Base-by-base conservation (phyloP, 257 asterid species). In the Striga asiatica region DNA sequence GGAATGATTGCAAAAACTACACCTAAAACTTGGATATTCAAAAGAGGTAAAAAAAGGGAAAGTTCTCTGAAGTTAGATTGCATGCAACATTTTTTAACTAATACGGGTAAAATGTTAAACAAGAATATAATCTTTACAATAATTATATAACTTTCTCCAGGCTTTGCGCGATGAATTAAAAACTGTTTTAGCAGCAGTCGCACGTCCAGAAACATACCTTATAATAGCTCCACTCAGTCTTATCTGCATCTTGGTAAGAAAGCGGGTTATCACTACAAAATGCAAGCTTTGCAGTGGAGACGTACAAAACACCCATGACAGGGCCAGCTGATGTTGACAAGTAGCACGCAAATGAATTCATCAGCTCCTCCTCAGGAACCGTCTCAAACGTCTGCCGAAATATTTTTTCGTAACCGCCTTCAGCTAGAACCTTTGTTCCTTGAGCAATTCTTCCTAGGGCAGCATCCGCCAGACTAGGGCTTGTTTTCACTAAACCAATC, bases 321-420 rank as follows among this genome's bases (percentile, higher is more conserved):
- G 99, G 97, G 71, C 99, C 99, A 69, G 97, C 94, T 18, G 97
- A 92, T 18, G 99, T 92, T 60, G 99, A 92, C 50, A 92, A 69
- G 76, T 92, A 92, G 54, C 97, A 88, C 2, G 95, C 95, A 58
- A 77, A 92, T 58, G 95, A 74, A 51, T 92, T 78, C 41, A 68
- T 72, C 66, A 92, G 93, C 58, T 82, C 76, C 82, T 92, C 99
- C 66, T 88, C 95, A 0, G 94, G 92, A 68, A 77, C 82, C 21
- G 95, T 84, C 82, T 93, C 97, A 58, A 93, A 93, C 57, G 97
- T 79, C 64, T 81, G 97, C 50, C 75, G 80, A 61, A 93, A 93
- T 73, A 93, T 77, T 67, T 93, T 93, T 50, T 88, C 99, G 62
- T 93, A 85, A 34, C 99, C 99, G 24, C 99, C 97, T 85, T 93